Evolutionary conservation across 139 green algal genomes (phyloP).

Genomic region (Micromonas commoda): DNA sequence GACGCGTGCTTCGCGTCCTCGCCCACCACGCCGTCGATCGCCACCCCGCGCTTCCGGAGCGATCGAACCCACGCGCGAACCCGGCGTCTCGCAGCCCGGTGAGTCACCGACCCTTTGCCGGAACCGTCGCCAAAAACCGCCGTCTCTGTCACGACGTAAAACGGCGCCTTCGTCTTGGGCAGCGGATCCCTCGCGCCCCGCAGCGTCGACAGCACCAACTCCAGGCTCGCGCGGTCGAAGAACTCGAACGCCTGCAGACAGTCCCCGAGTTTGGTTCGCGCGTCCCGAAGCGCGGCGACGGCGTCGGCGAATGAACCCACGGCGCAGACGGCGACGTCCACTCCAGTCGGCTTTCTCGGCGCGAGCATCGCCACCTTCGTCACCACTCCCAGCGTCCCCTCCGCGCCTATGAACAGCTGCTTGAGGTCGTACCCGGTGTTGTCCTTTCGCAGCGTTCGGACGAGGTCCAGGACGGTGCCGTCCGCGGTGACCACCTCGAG

Average conservation of each 20-base stretch:
- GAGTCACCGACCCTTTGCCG: not conserved
- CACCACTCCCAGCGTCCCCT: slow-evolving; percentile 82
- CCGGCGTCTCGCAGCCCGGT: slow-evolving; percentile 3
- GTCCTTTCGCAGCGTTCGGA: slow-evolving; percentile 82
- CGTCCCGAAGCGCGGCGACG: slow-evolving; percentile 51
- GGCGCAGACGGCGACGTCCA: slow-evolving; percentile 67
- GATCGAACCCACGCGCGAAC: not conserved
- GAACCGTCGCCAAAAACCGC: no score
- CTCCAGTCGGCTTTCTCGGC: slow-evolving; percentile 50
- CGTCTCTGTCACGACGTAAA: slow-evolving; percentile 91
- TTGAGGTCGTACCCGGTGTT: slow-evolving; percentile 98
- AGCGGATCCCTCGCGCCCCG: slow-evolving; percentile 29
- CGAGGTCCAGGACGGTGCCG: slow-evolving; percentile 76
- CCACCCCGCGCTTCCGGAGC: not conserved
- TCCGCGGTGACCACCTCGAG: slow-evolving; percentile 86
- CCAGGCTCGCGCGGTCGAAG: slow-evolving; percentile 67
- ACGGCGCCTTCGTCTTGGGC: slow-evolving; percentile 36
- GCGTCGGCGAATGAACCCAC: slow-evolving; percentile 55
- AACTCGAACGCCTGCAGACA: slow-evolving; percentile 86
- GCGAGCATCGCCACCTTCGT: slow-evolving; percentile 63
- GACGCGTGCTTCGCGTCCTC: slow-evolving; percentile 58
- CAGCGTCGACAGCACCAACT: slow-evolving; percentile 40
- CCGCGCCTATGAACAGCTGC: slow-evolving; percentile 94
- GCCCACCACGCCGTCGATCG: not conserved
- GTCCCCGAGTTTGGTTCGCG: slow-evolving; percentile 67